phyloP scores from a whole-genome alignment of 306 rosid genomes.

The Datisca glomerata region DNA sequence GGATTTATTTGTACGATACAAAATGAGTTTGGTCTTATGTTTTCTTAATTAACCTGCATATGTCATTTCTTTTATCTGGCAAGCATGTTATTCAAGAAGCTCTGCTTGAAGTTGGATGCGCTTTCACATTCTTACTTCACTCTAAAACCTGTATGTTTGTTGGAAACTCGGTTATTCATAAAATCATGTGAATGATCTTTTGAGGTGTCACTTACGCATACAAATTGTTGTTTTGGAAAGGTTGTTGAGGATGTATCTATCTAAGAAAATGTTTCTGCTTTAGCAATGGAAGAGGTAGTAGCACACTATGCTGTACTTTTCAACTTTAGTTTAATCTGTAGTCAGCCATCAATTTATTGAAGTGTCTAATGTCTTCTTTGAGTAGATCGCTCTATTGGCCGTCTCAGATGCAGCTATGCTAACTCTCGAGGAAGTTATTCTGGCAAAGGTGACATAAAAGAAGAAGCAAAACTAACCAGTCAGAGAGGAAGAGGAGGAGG shows the following conservation, averaged over 20 bases:
- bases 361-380: constrained; percentile 19
- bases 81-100: constrained; percentile 53
- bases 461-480: constrained; percentile 72
- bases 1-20: no score
- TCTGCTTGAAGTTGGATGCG: constrained; percentile 76
- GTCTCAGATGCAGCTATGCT: constrained; percentile 94
- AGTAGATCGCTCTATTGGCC: constrained; percentile 87
- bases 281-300: constrained; percentile 93
- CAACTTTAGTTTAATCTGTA: not conserved
- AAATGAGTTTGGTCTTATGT: not conserved
- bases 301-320: constrained; percentile 8
- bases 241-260: constrained; percentile 81
- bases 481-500: constrained; percentile 82
- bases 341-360: constrained; percentile 8
- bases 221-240: constrained; percentile 33
- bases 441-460: constrained; percentile 89
- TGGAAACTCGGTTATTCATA: not conserved
- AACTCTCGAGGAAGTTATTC: constrained; percentile 92
- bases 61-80: no score
- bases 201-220: constrained; percentile 9
- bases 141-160: constrained; percentile 78
- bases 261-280: constrained; percentile 76
- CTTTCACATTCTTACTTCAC: constrained; percentile 85
- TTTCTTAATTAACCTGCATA: constrained; percentile 11
- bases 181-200: not conserved